Percentiles rank a stretch among this genome's conserved stretches.
Evolutionary conservation across 768 basidiomycete species (phyloP).

Genomic region (Suillus alpinus): DNA sequence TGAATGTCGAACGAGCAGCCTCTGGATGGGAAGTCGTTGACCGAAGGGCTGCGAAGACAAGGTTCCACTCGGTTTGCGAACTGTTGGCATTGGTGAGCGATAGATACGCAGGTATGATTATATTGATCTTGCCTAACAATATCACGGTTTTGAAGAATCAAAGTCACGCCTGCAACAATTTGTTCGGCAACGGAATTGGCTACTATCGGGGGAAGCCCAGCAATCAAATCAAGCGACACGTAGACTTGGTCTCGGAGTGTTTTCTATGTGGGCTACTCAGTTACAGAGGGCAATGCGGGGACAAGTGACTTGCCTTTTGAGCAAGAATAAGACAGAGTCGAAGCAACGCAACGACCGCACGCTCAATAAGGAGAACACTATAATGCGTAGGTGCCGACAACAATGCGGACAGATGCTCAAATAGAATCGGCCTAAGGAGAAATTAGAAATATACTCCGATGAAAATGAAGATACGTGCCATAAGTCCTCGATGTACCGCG

Average conservation of each 20-base stretch:
- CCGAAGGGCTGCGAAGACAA: slow-evolving; percentile 84
- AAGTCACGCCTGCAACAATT: slow-evolving; percentile 75
- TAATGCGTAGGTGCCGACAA: slow-evolving; percentile 77
- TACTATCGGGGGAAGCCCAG: slow-evolving; percentile 73
- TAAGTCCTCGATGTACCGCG: slow-evolving; percentile 78
- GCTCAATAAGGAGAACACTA: slow-evolving; percentile 87
- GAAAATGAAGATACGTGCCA: slow-evolving; percentile 54
- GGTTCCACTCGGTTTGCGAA: slow-evolving; percentile 94
- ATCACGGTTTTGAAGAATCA: slow-evolving; percentile 73
- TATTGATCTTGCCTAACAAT: slow-evolving; percentile 51
- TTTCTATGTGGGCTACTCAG: slow-evolving; percentile 42
- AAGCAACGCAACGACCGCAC: slow-evolving; percentile 87
- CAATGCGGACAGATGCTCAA: slow-evolving; percentile 86
- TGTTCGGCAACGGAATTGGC: slow-evolving; percentile 88
- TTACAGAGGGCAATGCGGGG: not conserved
- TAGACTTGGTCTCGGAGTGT: slow-evolving; percentile 91
- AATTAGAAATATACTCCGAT: slow-evolving; percentile 3
- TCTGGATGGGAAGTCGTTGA: slow-evolving; percentile 84
- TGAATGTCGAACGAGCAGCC: slow-evolving; percentile 83
- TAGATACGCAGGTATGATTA: not conserved
- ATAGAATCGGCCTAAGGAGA: slow-evolving; percentile 79
- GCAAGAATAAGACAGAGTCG: slow-evolving; percentile 82
- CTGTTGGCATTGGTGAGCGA: slow-evolving; percentile 33
- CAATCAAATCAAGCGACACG: slow-evolving; percentile 87
- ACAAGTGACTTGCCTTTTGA: slow-evolving; percentile 53